Evolutionary conservation across 192 early-diverging fungal genomes (phyloP).

Genomic region (Thamnidium elegans): DNA sequence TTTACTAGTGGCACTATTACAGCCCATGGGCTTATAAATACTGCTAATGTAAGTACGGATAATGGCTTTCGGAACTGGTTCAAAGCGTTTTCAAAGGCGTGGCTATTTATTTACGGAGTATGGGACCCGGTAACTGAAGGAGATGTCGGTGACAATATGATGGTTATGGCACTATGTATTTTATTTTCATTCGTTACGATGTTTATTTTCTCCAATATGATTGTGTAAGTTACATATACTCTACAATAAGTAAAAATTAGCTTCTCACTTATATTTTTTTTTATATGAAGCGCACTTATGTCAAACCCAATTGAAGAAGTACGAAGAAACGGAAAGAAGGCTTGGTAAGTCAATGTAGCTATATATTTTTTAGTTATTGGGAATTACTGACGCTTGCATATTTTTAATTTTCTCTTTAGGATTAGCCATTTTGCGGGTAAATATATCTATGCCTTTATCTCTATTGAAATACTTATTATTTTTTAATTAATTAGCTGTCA

Average conservation of each 20-base stretch:
- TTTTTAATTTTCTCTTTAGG: no score
- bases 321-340: neutral
- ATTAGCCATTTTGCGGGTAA: neutral
- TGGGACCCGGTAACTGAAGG: conserved; percentile 5
- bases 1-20: no score
- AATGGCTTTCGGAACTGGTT: conserved; percentile 5
- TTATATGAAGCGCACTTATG: neutral
- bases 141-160: neutral
- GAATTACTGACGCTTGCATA: no score
- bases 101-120: conserved; percentile 3
- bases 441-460: no score
- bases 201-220: conserved; percentile 24
- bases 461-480: no score
- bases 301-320: neutral
- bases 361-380: no score
- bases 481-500: neutral
- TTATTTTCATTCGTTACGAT: conserved; percentile 6
- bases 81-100: neutral
- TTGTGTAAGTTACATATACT: conserved; percentile 15
- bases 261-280: neutral
- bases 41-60: neutral
- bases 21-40: neutral
- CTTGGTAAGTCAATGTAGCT: neutral
- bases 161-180: conserved; percentile 1
- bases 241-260: neutral